Conservation (phyloP, 2,329 filamentous ascomycete genomes). For the Grosmannia serpens region DNA sequence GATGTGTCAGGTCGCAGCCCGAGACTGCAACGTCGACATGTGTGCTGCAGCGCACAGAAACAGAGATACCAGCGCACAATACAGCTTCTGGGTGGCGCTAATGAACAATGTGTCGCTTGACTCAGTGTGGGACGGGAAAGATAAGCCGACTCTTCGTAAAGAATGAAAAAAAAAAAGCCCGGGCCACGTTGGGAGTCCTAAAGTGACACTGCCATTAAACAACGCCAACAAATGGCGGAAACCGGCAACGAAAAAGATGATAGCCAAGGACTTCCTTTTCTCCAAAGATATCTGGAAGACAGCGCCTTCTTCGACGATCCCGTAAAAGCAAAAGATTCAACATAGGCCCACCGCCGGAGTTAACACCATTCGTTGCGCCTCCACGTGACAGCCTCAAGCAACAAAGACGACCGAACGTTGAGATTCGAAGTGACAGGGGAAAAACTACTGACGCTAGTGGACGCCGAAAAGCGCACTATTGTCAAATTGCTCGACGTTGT, state of each 20-base stretch:
- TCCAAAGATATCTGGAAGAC: not conserved
- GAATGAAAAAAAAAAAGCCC: not conserved
- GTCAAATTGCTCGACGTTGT: not conserved
- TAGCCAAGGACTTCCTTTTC: not conserved
- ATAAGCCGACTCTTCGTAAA: not conserved
- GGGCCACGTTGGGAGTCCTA: not conserved
- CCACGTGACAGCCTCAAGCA: not conserved
- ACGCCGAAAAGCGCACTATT: not conserved
- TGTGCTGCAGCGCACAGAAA: not conserved
- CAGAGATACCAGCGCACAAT: not conserved
- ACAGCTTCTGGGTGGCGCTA: not conserved
- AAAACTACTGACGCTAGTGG: not conserved
- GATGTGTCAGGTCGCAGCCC: no score
- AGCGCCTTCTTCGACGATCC: not conserved
- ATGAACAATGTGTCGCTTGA: not conserved
- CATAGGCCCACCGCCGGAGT: not conserved
- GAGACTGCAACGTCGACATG: no score
- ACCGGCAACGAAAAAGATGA: not conserved
- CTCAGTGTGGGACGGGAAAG: not conserved
- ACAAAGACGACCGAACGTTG: not conserved
- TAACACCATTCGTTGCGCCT: not conserved
- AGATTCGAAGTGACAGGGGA: not conserved
- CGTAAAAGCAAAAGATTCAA: not conserved
- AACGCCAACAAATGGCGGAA: not conserved
- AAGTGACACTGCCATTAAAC: not conserved